Evolutionary conservation across 2,329 filamentous ascomycete genomes (phyloP), one percentile per base, ranked within the genome.

Genomic region (Fusarium nelsonii): DNA sequence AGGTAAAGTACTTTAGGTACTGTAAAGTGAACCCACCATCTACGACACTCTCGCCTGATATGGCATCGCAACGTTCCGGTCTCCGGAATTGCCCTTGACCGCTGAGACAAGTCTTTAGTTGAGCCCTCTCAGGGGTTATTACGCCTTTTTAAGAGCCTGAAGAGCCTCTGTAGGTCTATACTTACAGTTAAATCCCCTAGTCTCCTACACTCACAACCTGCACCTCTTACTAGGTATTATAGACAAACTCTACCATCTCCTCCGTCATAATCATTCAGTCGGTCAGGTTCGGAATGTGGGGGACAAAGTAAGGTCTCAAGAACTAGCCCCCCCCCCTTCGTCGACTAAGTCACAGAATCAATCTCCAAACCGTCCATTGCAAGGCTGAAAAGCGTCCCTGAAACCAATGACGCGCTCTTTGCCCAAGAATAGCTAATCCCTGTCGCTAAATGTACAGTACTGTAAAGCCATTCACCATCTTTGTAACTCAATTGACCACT

Each of bases 331-430:
- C 23, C 23, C 6, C 23, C 23, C 23, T 5, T 5, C 10, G 30
- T 40, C 12, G 18, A 23, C 39, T 23, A 33, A 32, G 36, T 52
- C 52, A 54, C 46, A 61, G 41, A 30, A 37, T 34, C 30, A 37
- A 23, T 43, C 16, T 10, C 40, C 23, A 43, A 23, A 20, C 20
- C 23, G 23, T 53, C 16, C 43, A 32, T 28, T 50, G 52, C 65
- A 66, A 69, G 66, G 67, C 67, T 69, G 63, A 70, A 43, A 53
- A 41, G 39, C 30, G 45, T 50, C 53, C 58, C 54, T 68, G 55
- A 68, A 68, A 71, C 68, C 59, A 70, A 70, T 70, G 68, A 70
- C 68, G 68, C 68, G 68, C 68, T 70, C 68, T 71, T 59, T 49
- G 39, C 34, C 40, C n/a, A 40, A 45, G 40, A 67, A 46, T 36